Evolutionary conservation across 768 basidiomycete species (phyloP).

Genomic region (Trametes elegans): DNA sequence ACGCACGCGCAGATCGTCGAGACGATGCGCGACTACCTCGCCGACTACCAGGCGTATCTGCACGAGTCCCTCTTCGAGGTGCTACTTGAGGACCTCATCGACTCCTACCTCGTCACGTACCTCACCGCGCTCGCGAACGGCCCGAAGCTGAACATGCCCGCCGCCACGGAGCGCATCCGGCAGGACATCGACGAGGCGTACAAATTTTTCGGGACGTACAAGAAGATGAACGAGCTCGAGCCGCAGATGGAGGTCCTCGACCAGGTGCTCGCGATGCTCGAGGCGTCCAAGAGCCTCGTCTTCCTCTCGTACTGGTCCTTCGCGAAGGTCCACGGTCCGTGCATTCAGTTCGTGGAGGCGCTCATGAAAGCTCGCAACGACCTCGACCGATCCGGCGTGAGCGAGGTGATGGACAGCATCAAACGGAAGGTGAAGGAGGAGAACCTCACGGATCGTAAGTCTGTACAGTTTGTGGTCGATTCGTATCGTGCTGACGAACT

Average conservation of each 20-base stretch:
- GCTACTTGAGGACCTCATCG: slow-evolving; percentile 88
- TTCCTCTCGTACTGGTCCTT: slow-evolving; percentile 95
- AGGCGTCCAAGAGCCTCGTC: slow-evolving; percentile 84
- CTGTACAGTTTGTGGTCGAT: background rate
- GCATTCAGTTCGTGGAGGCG: slow-evolving; percentile 86
- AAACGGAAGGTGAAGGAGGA: slow-evolving; percentile 93
- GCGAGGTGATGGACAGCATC: slow-evolving; percentile 91
- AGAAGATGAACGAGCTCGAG: slow-evolving; percentile 78
- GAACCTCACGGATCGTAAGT: slow-evolving; percentile 75
- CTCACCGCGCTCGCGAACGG: slow-evolving; percentile 83
- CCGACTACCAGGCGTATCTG: slow-evolving; percentile 90
- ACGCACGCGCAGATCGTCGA: slow-evolving; percentile 86
- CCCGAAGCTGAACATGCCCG: slow-evolving; percentile 83
- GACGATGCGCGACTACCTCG: slow-evolving; percentile 95
- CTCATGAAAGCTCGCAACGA: slow-evolving; percentile 89
- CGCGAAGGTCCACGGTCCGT: slow-evolving; percentile 91
- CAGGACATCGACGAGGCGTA: slow-evolving; percentile 77
- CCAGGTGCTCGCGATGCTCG: slow-evolving; percentile 73
- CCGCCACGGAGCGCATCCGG: slow-evolving; percentile 78
- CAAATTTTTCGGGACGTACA: slow-evolving; percentile 77
- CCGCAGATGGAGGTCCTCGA: slow-evolving; percentile 84
- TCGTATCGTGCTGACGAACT: slow-evolving; percentile 6
- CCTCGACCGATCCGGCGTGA: slow-evolving; percentile 82
- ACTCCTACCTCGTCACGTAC: slow-evolving; percentile 86
- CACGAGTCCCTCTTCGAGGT: slow-evolving; percentile 90